Percentiles rank a stretch among this genome's conserved stretches.
These are phyloP conservation scores for Oleoguttula mirabilis DNA, from an alignment of 495 filamentous ascomycete species.

Conservation along the genomic window DNA sequence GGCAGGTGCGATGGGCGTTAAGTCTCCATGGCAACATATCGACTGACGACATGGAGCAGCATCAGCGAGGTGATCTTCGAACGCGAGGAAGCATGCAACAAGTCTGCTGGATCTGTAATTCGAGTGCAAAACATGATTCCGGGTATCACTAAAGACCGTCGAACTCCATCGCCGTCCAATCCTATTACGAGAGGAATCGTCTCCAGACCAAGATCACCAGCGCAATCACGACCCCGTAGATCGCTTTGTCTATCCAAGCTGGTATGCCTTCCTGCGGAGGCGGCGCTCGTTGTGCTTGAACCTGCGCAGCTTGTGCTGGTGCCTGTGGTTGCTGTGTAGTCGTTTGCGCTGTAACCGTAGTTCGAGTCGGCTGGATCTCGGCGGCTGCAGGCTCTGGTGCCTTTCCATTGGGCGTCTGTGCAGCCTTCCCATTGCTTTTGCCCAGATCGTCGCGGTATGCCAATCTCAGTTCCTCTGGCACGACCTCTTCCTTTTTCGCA, in stretches of 20 bases:
- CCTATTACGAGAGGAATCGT: not conserved
- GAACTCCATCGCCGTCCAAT: too few relatives aligned
- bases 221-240: slow-evolving; percentile 40
- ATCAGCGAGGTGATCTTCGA: too few relatives aligned
- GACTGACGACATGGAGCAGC: too few relatives aligned
- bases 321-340: slow-evolving; percentile 5
- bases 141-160: too few relatives aligned
- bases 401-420: not conserved
- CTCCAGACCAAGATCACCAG: slow-evolving; percentile 31
- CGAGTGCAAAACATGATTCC: too few relatives aligned
- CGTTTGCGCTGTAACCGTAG: not conserved
- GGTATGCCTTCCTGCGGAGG: slow-evolving; percentile 34
- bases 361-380: not conserved
- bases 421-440: slow-evolving; percentile 27
- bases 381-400: slow-evolving; percentile 39
- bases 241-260: slow-evolving; percentile 49
- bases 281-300: not conserved
- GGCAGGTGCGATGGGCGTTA: too few relatives aligned
- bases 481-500: slow-evolving; percentile 26
- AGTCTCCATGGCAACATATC: too few relatives aligned
- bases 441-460: slow-evolving; percentile 35
- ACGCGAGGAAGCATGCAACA: too few relatives aligned
- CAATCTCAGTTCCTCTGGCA: slow-evolving; percentile 39
- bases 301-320: slow-evolving; percentile 6
- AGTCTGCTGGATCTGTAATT: too few relatives aligned